phyloP scores from a whole-genome alignment of 2,329 filamentous ascomycete species.

The Gnomoniopsis smithogilvyi region DNA sequence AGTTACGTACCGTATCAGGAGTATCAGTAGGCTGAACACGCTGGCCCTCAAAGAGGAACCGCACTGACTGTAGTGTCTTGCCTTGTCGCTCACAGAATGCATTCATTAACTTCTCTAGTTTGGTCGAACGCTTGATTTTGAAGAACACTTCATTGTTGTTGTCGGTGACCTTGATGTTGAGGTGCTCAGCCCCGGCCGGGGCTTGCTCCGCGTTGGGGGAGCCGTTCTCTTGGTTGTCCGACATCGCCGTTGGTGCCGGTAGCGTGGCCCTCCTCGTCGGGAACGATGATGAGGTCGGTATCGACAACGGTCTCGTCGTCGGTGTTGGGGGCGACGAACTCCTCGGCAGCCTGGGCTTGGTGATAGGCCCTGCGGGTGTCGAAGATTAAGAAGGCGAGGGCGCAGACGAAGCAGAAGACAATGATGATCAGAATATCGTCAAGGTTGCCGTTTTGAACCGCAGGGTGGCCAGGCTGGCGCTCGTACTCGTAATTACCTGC shows the following conservation, averaged over 20 bases:
- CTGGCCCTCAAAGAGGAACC: slow-evolving; percentile 95
- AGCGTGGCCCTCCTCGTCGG: too few species aligned
- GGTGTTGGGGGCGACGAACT: too few species aligned
- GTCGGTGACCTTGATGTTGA: slow-evolving; percentile 99
- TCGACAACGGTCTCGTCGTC: too few species aligned
- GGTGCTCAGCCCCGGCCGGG: slow-evolving; percentile 65
- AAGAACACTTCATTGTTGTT: slow-evolving; percentile 99
- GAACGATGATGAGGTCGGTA: too few species aligned
- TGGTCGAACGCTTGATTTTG: slow-evolving; percentile 97
- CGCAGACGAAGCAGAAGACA: too few species aligned
- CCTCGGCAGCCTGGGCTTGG: too few species aligned
- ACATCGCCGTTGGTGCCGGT: slow-evolving; percentile 25
- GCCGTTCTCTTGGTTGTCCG: slow-evolving; percentile 49
- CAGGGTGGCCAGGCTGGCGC: too few species aligned
- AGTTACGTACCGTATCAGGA: slow-evolving; percentile 76
- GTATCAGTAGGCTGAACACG: slow-evolving; percentile 87
- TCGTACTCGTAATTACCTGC: too few species aligned
- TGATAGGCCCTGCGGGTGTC: too few species aligned
- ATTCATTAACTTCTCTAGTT: slow-evolving; percentile 96
- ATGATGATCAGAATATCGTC: too few species aligned
- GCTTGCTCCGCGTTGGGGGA: slow-evolving; percentile 40
- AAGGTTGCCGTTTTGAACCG: too few species aligned
- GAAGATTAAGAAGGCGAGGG: too few species aligned
- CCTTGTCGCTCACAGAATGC: slow-evolving; percentile 97
- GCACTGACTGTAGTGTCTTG: slow-evolving; percentile 78